Evolutionary conservation across 192 early-diverging fungal genomes (phyloP).

Genomic region (Spizellomyces punctatus): DNA sequence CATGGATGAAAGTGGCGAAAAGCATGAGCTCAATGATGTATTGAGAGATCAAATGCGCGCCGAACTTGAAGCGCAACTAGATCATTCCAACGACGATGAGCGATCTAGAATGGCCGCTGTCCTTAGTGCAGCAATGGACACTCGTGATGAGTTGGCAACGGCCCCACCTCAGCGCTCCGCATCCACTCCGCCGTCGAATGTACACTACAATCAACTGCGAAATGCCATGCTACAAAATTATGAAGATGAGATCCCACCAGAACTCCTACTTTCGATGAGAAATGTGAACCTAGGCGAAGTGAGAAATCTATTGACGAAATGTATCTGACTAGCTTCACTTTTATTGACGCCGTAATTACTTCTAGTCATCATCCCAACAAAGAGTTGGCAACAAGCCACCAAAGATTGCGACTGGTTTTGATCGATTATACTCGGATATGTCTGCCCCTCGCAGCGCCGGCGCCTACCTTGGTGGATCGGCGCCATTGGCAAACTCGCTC

Average conservation of each 20-base stretch:
- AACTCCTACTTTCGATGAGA: slow-evolving; percentile 55
- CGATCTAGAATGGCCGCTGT: slow-evolving; percentile 57
- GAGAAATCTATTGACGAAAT: not conserved
- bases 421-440: slow-evolving; percentile 30
- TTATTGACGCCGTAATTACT: too few species aligned
- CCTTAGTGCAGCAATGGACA: slow-evolving; percentile 63
- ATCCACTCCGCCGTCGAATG: slow-evolving; percentile 67
- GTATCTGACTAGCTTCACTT: not conserved
- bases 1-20: slow-evolving; percentile 20
- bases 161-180: slow-evolving; percentile 63
- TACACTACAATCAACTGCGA: slow-evolving; percentile 48
- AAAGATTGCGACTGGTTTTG: slow-evolving; percentile 23
- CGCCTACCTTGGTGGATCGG: slow-evolving; percentile 20
- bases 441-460: slow-evolving; percentile 23
- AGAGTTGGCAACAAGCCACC: slow-evolving; percentile 10
- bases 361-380: too few species aligned
- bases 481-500: not conserved
- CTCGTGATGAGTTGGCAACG: slow-evolving; percentile 56
- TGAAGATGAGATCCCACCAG: slow-evolving; percentile 41
- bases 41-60: slow-evolving; percentile 38
- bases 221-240: slow-evolving; percentile 26
- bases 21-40: slow-evolving; percentile 12
- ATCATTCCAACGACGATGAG: slow-evolving; percentile 54
- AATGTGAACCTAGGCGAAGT: slow-evolving; percentile 49
- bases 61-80: slow-evolving; percentile 43